Conservation (phyloP, 1,139 yeast species). For the Insectozyma bohioensis region DNA sequence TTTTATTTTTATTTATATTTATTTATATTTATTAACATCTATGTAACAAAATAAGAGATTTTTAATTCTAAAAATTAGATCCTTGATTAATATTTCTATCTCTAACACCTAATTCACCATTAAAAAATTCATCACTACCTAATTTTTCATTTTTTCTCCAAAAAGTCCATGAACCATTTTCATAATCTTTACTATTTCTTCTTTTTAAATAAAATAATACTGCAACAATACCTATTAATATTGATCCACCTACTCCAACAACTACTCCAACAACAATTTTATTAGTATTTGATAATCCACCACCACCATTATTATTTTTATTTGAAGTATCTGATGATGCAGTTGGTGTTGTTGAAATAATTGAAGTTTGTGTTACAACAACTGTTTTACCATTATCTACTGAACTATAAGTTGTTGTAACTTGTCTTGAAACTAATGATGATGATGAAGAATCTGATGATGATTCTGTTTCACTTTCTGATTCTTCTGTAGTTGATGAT, state of each 20-base stretch:
- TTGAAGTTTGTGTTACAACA: slow-evolving; percentile 38
- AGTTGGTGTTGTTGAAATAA: slow-evolving; percentile 31
- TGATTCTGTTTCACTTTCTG: slow-evolving; percentile 10
- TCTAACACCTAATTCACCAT: slow-evolving; percentile 56
- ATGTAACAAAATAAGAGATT: no score
- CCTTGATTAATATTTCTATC: slow-evolving; percentile 47
- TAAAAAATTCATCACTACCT: slow-evolving; percentile 54
- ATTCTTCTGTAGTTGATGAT: slow-evolving; percentile 7
- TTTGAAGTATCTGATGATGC: slow-evolving; percentile 15
- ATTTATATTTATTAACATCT: no score
- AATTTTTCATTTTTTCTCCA: slow-evolving; percentile 52
- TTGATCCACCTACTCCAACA: slow-evolving; percentile 51
- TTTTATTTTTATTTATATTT: no score
- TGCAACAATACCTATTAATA: slow-evolving; percentile 36
- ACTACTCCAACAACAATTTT: slow-evolving; percentile 51
- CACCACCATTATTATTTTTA: slow-evolving; percentile 14
- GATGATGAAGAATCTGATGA: slow-evolving; percentile 6
- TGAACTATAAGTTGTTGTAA: slow-evolving; percentile 33
- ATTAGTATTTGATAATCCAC: slow-evolving; percentile 45
- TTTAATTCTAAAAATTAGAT: slow-evolving; percentile 40
- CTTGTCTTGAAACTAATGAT: slow-evolving; percentile 14
- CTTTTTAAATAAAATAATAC: slow-evolving; percentile 39
- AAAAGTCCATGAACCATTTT: slow-evolving; percentile 47
- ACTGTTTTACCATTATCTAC: slow-evolving; percentile 39
- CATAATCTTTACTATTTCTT: slow-evolving; percentile 27